Percentiles rank a stretch among this genome's conserved stretches.
Evolutionary conservation across 2,329 filamentous ascomycete species (phyloP).

Genomic region (Dendryphion nanum): DNA sequence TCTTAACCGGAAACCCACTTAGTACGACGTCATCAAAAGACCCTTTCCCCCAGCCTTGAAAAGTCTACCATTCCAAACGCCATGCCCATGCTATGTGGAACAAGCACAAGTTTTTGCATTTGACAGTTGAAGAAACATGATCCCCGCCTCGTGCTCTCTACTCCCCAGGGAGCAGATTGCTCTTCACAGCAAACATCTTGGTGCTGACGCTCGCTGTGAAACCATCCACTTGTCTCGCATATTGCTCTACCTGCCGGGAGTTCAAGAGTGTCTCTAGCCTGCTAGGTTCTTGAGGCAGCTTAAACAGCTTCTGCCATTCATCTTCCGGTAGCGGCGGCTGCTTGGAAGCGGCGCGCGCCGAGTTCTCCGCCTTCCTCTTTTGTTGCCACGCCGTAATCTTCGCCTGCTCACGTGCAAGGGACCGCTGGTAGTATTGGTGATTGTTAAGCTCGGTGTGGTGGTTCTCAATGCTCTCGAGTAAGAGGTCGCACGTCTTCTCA

Average conservation of each 20-base stretch:
- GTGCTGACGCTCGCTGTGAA: conserved; percentile 88
- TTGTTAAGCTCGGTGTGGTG: conserved; percentile 99
- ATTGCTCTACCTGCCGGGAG: conserved; percentile 94
- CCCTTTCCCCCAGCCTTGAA: background rate
- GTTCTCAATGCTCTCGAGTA: conserved; percentile 94
- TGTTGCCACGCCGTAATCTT: conserved; percentile 97
- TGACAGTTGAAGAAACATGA: conserved; percentile 10
- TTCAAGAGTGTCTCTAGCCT: conserved; percentile 92
- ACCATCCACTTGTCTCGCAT: conserved; percentile 93
- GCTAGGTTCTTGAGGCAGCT: conserved; percentile 92
- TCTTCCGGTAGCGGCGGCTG: conserved; percentile 88
- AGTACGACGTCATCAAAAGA: too few relatives aligned
- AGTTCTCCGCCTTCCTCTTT: conserved; percentile 96
- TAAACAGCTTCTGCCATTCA: conserved; percentile 98
- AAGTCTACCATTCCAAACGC: conserved; percentile 34
- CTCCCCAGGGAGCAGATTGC: conserved; percentile 61
- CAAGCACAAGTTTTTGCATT: conserved; percentile 31
- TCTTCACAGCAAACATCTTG: conserved; percentile 97
- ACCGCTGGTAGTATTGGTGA: conserved; percentile 95
- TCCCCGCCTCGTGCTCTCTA: conserved; percentile 11
- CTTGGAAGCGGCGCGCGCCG: conserved; percentile 78
- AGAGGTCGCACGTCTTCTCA: conserved; percentile 95
- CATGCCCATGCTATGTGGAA: conserved; percentile 39
- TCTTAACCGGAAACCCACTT: too few relatives aligned
- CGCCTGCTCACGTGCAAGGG: conserved; percentile 86